Evolutionary conservation across 139 green algal species (phyloP), one percentile per base, ranked within the genome.

Genomic region (Yamagishiella unicocca): DNA sequence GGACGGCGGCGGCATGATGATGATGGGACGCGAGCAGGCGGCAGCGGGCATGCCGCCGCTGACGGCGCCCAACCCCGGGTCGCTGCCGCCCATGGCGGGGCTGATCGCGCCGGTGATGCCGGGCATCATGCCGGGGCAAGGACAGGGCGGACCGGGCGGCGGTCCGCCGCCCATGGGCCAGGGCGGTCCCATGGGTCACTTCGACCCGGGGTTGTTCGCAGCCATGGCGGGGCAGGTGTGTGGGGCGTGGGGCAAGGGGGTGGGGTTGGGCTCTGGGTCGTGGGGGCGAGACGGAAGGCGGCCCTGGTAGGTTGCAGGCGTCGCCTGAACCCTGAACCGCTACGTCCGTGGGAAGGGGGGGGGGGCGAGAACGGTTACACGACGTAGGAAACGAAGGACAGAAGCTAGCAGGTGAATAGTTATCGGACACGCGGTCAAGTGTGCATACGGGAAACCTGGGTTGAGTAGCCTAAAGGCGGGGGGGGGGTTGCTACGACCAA

Each of bases 71-170:
- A 37, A 8, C 33, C 35, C 33, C 35, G 6, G 5, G 22, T 24
- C 55, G 38, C 38, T 84, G 14, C 55, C 77, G 10, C 79, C 79
- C 27, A 75, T 85, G 58, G 79, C 79, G 21, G 79, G 79, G 17
- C 42, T 85, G 24, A 75, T 85, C 4, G 79, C 79, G 58, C 79
- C 79, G 4, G 27, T 50, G 53, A 85, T 85, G 79, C 79, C 79
- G 17, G 61, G 61, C 9, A 73, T 84, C 12, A 84, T 84, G 77
- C 53, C 31, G 6, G 35, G 35, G 29, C 55, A 25, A 14, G 37
- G 37, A 24, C 75, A 66, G n/a, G 75, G 75, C 42, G 35, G 35
- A 8, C 53, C n/a, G 77, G 50, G 53, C 31, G 76, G 50, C 25
- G 72, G 72, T 29, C 72, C 72, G 27, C 2, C 25, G 25, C 38